A percentile compares a stretch with the other conserved stretches of the same genome.
Evolutionary conservation across 805 yeast species (phyloP).

Genomic region (Schizosaccharomyces lindneri): DNA sequence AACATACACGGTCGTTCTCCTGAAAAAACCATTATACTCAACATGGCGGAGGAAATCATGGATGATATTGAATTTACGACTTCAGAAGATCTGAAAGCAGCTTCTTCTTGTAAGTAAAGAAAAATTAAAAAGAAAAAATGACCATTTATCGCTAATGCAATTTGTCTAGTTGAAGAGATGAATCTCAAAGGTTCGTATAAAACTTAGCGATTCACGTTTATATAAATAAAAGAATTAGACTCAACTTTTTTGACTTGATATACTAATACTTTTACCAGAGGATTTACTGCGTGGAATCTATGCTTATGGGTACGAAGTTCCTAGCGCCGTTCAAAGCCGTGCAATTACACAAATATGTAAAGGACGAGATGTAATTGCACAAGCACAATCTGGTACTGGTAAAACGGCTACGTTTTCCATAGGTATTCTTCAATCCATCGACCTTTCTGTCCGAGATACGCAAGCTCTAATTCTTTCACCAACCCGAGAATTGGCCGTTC

Average conservation of each 20-base stretch:
- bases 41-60: background rate
- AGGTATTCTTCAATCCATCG: slow-evolving; percentile 71
- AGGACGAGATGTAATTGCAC: slow-evolving; percentile 70
- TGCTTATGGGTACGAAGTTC: slow-evolving; percentile 43
- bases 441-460: slow-evolving; percentile 41
- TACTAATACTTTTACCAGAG: slow-evolving; percentile 18
- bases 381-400: slow-evolving; percentile 98
- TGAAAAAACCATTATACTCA: background rate
- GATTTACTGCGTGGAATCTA: slow-evolving; percentile 33
- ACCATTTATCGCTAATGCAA: background rate
- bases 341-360: slow-evolving; percentile 86
- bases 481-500: slow-evolving; percentile 86
- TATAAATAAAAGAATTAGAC: no score
- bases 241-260: slow-evolving; percentile 43
- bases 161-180: background rate
- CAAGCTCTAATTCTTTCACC: slow-evolving; percentile 88
- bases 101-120: background rate
- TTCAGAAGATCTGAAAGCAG: background rate
- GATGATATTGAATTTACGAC: background rate
- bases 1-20: no score
- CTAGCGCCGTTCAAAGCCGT: slow-evolving; percentile 93
- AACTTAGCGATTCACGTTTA: background rate
- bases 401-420: slow-evolving; percentile 96
- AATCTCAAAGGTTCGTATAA: background rate
- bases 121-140: background rate